Base-by-base conservation (phyloP, 805 yeast species). In the Yamadazyma olivae region DNA sequence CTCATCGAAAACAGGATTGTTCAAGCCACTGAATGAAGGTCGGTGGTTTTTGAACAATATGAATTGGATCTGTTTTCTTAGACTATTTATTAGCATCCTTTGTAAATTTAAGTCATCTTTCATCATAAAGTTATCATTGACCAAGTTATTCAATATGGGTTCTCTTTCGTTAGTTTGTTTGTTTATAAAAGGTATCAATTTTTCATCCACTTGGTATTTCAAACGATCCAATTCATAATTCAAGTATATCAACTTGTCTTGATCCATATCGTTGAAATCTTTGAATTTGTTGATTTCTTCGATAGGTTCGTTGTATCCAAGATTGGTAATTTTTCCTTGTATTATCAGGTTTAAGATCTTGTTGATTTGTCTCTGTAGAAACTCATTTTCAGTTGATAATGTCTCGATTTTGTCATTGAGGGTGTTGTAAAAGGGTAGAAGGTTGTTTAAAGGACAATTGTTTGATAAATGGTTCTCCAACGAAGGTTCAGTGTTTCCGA, bases 41-140 rank as follows among this genome's bases (percentile, higher is more conserved):
- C 70, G 48, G 28, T 71, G 59, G 39, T 74, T 59, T 15, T 67
- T 64, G 39, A 72, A 61, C 35, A 72, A 39, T 43, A 74, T 54
- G 41, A 68, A 74, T 42, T 74, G 79, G 22, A 75, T 52, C 44
- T 75, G 80, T 41, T 74, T 76, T 23, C 79, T 49, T 14, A 75
- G 44, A 34, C 74, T 69, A 42, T 64, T 67, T 30, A 75, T 52
- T 22, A 67, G 54, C 36, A 68, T 50, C 33, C 76, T 48, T 40
- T 74, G 79, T 33, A 59, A 51, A 39, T 61, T 70, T 43, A 75
- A 41, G 36, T 75, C 79, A 26, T 74, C 79, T 37, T 65, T 60
- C 53, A 73, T 54, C 40, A 63, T 52, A 36, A 59, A 59, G 29
- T 54, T 63, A 28, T 65, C 71, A 37, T 53, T 64, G 17, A 63